These are phyloP conservation scores for Coemansia sp. DNA, from an alignment of 192 early-diverging fungal species.

Conservation along the genomic window DNA sequence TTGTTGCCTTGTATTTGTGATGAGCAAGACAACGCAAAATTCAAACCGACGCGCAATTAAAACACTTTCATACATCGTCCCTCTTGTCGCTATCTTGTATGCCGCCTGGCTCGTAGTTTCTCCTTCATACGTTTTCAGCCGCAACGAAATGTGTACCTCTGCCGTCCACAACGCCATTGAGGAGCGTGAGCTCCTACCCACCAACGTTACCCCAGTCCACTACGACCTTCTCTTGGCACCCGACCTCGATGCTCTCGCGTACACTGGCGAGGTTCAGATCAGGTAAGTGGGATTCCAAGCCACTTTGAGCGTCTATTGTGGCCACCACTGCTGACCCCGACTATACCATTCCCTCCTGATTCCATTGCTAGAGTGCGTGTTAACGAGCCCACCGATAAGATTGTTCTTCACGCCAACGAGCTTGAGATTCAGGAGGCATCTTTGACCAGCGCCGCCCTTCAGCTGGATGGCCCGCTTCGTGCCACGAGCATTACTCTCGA, in stretches of 20 bases:
- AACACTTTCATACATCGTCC: not conserved
- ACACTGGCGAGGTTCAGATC: constrained; percentile 74
- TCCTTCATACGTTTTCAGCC: not conserved
- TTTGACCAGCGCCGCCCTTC: constrained; percentile 55
- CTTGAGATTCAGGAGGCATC: constrained; percentile 57
- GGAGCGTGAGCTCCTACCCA: constrained; percentile 78
- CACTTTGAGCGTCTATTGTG: not conserved
- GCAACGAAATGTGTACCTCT: constrained; percentile 31
- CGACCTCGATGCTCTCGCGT: constrained; percentile 75
- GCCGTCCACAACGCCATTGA: constrained; percentile 25
- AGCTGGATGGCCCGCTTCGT: constrained; percentile 10
- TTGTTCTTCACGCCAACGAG: constrained; percentile 67
- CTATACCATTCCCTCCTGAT: not conserved
- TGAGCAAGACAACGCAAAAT: not conserved
- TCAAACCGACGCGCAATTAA: not conserved
- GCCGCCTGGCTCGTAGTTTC: constrained; percentile 23
- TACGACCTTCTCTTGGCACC: constrained; percentile 81
- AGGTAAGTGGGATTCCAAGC: constrained; percentile 47
- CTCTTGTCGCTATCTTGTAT: constrained; percentile 13
- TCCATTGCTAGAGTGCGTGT: constrained; percentile 50
- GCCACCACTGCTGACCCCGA: not conserved
- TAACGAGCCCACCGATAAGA: constrained; percentile 60
- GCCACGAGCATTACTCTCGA: constrained; percentile 27
- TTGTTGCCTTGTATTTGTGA: not conserved
- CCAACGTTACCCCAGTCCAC: constrained; percentile 78